phyloP scores from a whole-genome alignment of 768 basidiomycete genomes.

The Suillus weaverae region DNA sequence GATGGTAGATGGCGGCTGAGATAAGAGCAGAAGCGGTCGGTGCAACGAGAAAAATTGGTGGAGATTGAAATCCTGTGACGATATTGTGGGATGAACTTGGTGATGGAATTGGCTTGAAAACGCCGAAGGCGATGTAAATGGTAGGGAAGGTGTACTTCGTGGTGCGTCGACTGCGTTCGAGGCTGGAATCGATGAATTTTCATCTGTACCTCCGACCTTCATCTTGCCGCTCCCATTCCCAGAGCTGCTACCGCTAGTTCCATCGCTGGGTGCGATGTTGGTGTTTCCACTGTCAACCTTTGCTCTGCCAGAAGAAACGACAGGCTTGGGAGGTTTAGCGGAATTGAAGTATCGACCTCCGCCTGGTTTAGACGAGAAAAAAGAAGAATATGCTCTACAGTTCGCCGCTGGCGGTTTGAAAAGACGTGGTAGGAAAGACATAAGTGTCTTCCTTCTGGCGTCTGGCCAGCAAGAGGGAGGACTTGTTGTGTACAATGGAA shows the following conservation, averaged over 20 bases:
- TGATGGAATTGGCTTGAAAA: slow-evolving; percentile 3
- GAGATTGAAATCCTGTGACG: slow-evolving; percentile 69
- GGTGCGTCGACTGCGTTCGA: slow-evolving; percentile 16
- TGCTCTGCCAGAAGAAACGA: slow-evolving; percentile 34
- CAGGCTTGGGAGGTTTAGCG: slow-evolving; percentile 59
- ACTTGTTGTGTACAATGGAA: background rate
- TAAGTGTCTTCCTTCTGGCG: slow-evolving; percentile 22
- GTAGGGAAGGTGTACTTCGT: slow-evolving; percentile 20
- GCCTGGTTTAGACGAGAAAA: slow-evolving; percentile 77
- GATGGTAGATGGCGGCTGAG: slow-evolving; percentile 59
- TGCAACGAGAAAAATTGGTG: slow-evolving; percentile 86
- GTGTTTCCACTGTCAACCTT: slow-evolving; percentile 46
- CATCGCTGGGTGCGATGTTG: slow-evolving; percentile 30
- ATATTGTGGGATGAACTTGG: slow-evolving; percentile 55
- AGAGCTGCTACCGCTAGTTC: slow-evolving; percentile 18
- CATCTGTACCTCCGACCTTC: slow-evolving; percentile 25
- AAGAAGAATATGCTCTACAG: slow-evolving; percentile 69
- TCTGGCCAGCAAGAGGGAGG: background rate
- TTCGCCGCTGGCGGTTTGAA: slow-evolving; percentile 47
- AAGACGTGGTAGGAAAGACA: slow-evolving; percentile 55
- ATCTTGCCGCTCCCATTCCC: slow-evolving; percentile 14
- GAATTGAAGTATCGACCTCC: slow-evolving; percentile 76
- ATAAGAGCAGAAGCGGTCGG: slow-evolving; percentile 71
- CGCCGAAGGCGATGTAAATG: slow-evolving; percentile 15
- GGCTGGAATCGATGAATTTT: slow-evolving; percentile 23